Conservation (phyloP, 305 asterid genomes). For the Fraxinus nigra region DNA sequence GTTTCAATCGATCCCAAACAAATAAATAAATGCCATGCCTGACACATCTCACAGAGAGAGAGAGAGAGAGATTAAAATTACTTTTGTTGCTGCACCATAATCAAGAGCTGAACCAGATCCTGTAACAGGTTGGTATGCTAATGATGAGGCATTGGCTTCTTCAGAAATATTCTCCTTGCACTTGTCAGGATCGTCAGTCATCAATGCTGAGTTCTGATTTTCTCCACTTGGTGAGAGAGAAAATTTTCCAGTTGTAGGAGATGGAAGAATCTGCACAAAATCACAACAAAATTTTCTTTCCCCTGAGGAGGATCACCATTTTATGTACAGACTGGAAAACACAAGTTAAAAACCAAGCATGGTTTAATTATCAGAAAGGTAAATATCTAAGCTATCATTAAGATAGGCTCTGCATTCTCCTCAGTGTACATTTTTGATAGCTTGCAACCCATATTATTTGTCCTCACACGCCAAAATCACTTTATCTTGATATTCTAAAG, state of each 20-base stretch:
- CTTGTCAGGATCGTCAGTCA: slow-evolving; percentile 37
- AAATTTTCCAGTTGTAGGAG: slow-evolving; percentile 93
- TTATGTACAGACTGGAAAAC: neutral
- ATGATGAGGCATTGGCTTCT: slow-evolving; percentile 46
- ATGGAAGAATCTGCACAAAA: slow-evolving; percentile 64
- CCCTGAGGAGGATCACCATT: neutral
- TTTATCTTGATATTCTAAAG: neutral
- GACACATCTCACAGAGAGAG: slow-evolving; percentile 11
- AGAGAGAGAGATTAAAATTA: slow-evolving; percentile 24
- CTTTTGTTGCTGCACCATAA: slow-evolving; percentile 44
- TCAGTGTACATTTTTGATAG: neutral
- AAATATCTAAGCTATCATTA: neutral
- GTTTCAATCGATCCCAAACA: neutral
- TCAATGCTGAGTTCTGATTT: slow-evolving; percentile 30
- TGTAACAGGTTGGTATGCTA: slow-evolving; percentile 58
- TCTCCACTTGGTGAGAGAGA: slow-evolving; percentile 34
- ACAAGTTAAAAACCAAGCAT: neutral
- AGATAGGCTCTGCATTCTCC: neutral
- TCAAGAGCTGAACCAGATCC: slow-evolving; percentile 49
- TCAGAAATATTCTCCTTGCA: slow-evolving; percentile 50
- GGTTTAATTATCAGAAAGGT: neutral
- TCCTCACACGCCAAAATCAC: neutral
- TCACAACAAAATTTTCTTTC: neutral
- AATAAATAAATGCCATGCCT: neutral
- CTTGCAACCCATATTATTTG: neutral